These are phyloP conservation scores for Verticillium zaregamsianum DNA, from an alignment of 2,329 filamentous ascomycete species.

Conservation along the genomic window DNA sequence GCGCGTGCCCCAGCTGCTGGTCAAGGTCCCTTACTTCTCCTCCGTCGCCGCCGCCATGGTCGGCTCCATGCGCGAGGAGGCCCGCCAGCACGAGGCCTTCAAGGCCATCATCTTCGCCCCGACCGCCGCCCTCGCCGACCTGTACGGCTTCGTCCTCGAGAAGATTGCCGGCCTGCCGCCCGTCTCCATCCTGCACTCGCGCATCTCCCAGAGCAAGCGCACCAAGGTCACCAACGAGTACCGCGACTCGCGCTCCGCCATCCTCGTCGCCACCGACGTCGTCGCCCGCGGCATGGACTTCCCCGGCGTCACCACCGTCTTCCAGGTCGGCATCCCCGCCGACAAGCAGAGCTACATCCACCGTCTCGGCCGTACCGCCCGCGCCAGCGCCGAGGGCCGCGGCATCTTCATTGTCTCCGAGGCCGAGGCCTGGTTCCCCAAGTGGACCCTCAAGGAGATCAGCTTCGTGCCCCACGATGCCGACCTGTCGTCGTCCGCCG, in stretches of 20 bases:
- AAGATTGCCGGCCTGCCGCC: conserved; percentile 34
- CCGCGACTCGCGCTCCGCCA: conserved; percentile 45
- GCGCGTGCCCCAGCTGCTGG: conserved; percentile 67
- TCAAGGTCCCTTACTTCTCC: conserved; percentile 65
- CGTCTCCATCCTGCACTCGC: conserved; percentile 44
- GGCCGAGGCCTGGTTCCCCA: conserved; percentile 46
- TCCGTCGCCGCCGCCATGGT: conserved; percentile 59
- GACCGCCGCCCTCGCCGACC: conserved; percentile 47
- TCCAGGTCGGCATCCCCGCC: conserved; percentile 57
- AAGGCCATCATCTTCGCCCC: conserved; percentile 83
- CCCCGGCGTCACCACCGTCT: conserved; percentile 62
- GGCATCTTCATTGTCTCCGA: conserved; percentile 56
- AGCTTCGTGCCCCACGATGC: conserved; percentile 41
- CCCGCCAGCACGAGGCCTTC: conserved; percentile 47
- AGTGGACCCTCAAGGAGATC: conserved; percentile 49
- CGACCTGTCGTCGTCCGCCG: conserved; percentile 36
- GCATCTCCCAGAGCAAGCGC: conserved; percentile 45
- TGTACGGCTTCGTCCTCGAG: conserved; percentile 43
- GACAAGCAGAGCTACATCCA: conserved; percentile 64
- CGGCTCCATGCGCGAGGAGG: conserved; percentile 48
- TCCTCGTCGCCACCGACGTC: conserved; percentile 67
- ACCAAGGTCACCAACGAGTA: conserved; percentile 58
- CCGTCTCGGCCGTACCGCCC: conserved; percentile 62
- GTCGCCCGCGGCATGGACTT: conserved; percentile 72
- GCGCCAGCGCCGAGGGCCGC: conserved; percentile 59